Conservation (phyloP, 345 rosid genomes). For the Tarenaya hassleriana region DNA sequence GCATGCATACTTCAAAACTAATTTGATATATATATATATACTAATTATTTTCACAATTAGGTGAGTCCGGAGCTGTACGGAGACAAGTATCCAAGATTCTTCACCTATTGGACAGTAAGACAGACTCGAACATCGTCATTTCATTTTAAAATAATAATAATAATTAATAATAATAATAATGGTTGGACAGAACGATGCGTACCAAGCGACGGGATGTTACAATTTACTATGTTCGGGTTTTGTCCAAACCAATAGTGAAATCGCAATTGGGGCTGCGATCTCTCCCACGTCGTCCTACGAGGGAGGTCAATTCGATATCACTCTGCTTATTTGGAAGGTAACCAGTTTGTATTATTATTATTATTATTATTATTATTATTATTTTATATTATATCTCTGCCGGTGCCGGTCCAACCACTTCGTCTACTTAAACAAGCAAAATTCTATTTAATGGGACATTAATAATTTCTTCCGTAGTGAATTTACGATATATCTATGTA, state of each 20-base stretch:
- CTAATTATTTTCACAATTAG: constrained; percentile 37
- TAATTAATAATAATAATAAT: neutral
- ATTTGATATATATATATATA: too few relatives aligned
- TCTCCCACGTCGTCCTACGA: constrained; percentile 76
- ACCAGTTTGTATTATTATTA: neutral
- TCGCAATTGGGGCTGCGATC: constrained; percentile 95
- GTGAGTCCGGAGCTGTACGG: constrained; percentile 97
- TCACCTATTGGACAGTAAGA: constrained; percentile 96
- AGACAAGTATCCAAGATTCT: constrained; percentile 88
- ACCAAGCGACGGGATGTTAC: constrained; percentile 94
- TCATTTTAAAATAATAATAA: neutral
- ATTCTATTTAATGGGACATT: too few relatives aligned
- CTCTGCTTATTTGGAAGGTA: constrained; percentile 97
- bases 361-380: too few relatives aligned
- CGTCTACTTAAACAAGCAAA: too few relatives aligned
- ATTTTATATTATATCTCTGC: too few relatives aligned
- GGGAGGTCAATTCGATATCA: constrained; percentile 97
- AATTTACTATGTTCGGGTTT: constrained; percentile 94
- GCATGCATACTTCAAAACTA: too few relatives aligned
- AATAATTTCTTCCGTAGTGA: too few relatives aligned
- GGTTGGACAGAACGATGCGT: constrained; percentile 62
- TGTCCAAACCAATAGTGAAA: constrained; percentile 77
- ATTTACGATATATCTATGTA: too few relatives aligned
- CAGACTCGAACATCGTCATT: constrained; percentile 10
- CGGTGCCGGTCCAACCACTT: too few relatives aligned